Base-by-base conservation (phyloP, 2,329 filamentous ascomycete genomes). In the Sphaerostilbella broomeana region DNA sequence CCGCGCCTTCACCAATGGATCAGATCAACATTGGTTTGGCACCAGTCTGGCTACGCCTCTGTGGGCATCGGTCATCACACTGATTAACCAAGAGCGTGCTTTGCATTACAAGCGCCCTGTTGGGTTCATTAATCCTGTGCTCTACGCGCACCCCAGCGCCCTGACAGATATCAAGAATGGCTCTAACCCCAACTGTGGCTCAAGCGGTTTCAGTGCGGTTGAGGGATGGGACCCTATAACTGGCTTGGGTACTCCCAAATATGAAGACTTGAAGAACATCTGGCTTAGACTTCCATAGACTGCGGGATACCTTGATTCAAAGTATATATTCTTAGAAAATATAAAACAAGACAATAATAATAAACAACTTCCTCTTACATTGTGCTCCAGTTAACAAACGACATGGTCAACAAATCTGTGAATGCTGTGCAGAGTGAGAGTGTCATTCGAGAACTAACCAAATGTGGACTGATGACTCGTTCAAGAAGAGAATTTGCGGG, bases 61-160 rank as follows among this genome's bases (percentile, higher is more conserved):
- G 17, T 46, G 47, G 38, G 48, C 48, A 11, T 39, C 45, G 25
- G 30, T 54, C 25, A 42, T 54, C 7, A 48, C 45, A 1, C 45
- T 51, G 11, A 39, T 54, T n/a, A 53, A 52, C 35, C 40, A 45
- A 30, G 44, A 46, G 25, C 39, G 42, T 7, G 41, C 43, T 3
- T 29, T 34, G 7, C 31, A 41, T 11, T 62, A 61, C 17, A 68
- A 67, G 52, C 47, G 53, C 11, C 45, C 55, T 12, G 51, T 68
- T 7, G 65, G 65, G 9, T 67, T 67, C 49, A 47, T 65, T 38
- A 67, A 67, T 37, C 63, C 64, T 1, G 52, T 56, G 10, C 47
- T 64, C 1, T 69, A 68, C 44, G 55, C 35, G n/a, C 38, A 48
- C 51, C 35, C 61, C 57, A 5, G 46, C 44, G 20, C 51, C 53